Conservation (phyloP, 139 green algal genomes). For the Coelastrella sp. region DNA sequence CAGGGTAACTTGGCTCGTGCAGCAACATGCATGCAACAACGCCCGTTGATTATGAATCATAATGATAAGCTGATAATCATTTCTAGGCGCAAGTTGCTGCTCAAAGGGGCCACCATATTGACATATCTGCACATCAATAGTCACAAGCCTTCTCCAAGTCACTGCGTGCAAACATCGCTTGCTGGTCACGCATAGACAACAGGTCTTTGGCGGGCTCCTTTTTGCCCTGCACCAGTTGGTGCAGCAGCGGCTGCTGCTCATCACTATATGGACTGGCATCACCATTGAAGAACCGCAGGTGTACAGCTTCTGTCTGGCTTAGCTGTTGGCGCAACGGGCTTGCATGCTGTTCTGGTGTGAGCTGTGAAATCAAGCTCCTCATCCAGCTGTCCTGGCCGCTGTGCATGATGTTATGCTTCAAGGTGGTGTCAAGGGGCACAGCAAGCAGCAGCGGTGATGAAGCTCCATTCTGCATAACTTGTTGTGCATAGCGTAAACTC, state of each 20-base stretch:
- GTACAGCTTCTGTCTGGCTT: background rate
- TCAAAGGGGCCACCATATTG: no score
- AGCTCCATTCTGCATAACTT: background rate
- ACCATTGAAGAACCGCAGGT: conserved; percentile 57
- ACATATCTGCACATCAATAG: no score
- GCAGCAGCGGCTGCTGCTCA: conserved; percentile 33
- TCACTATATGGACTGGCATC: conserved; percentile 28
- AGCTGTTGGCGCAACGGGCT: background rate
- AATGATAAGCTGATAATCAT: no score
- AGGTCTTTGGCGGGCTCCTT: conserved; percentile 50
- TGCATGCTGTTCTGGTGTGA: no score
- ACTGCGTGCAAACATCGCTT: conserved; percentile 48
- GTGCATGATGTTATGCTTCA: background rate
- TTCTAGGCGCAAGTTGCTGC: no score
- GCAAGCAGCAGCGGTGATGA: background rate
- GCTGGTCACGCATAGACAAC: conserved; percentile 53
- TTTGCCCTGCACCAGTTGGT: conserved; percentile 33
- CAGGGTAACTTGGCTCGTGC: no score
- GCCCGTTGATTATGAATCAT: no score
- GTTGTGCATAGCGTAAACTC: conserved; percentile 16
- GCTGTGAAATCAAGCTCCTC: no score
- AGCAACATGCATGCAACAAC: no score
- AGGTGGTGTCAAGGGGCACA: background rate
- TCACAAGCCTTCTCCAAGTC: conserved; percentile 60
- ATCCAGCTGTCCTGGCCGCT: background rate